Conservation (phyloP, 2,329 filamentous ascomycete genomes). For the Colletotrichum sp. region DNA sequence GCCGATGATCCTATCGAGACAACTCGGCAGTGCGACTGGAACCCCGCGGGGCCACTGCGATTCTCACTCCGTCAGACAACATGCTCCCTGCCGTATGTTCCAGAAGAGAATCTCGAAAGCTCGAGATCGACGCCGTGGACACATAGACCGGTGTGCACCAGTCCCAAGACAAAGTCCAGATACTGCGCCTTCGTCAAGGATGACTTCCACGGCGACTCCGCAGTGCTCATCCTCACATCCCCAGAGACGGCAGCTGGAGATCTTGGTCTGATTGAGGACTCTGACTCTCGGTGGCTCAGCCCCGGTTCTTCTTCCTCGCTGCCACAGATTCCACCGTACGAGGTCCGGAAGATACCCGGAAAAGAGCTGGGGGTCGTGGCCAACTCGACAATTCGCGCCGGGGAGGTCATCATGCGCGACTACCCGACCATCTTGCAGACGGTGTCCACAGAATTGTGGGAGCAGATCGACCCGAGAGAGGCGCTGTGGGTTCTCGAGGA, state of each 20-base stretch:
- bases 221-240: conserved; percentile 13
- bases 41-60: neutral
- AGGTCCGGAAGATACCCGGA: conserved; percentile 27
- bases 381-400: conserved; percentile 30
- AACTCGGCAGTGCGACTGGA: neutral
- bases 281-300: neutral
- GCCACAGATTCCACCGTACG: conserved; percentile 24
- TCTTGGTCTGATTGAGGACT: neutral
- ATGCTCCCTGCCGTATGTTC: neutral
- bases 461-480: conserved; percentile 23
- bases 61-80: neutral
- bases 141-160: conserved; percentile 11
- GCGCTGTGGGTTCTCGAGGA: conserved; percentile 30
- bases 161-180: neutral
- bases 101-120: neutral
- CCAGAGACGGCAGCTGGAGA: conserved; percentile 11
- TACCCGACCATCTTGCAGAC: conserved; percentile 30
- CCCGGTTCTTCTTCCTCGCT: neutral
- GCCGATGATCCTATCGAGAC: too few species aligned
- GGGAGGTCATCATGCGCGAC: conserved; percentile 34
- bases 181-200: conserved; percentile 20
- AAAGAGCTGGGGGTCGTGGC: conserved; percentile 37
- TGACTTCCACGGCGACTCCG: conserved; percentile 8
- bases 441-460: conserved; percentile 24
- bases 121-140: conserved; percentile 1